Evolutionary conservation across 2,329 filamentous ascomycete species (phyloP), one percentile per base, ranked within the genome.

Genomic region (Fusarium algeriense): DNA sequence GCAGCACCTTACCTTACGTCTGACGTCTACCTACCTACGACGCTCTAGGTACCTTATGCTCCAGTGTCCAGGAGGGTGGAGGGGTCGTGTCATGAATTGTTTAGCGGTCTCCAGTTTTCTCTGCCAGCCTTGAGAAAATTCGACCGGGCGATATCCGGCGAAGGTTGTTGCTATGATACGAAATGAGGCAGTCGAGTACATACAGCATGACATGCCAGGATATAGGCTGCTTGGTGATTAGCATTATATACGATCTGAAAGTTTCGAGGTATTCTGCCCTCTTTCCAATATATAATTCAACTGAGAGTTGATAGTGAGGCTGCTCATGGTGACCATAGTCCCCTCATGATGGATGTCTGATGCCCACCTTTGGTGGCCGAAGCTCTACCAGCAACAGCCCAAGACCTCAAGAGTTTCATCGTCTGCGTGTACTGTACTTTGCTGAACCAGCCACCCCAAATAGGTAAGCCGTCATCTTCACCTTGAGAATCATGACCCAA

Each of bases 1-100:
- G 52, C 34, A 52, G 52, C 34, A 52, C 49, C 49, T 28, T 28
- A 26, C 50, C 50, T 54, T 37, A 71, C 34, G 46, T 70, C 69
- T 71, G 63, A 69, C 62, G 55, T 71, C 65, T 67, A 67, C 49
- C 64, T 67, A 43, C 48, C 64, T 67, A 43, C 48, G 30, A 46
- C 49, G 28, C 26, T 49, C 32, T 35, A 35, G 19, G 40, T 38
- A 49, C 43, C 26, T 49, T 38, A 40, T 45, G 14, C 37, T 46
- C 43, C 35, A 64, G 44, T 60, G 60, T 23, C 23, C 23, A 23
- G 23, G 57, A 49, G 62, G 66, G 55, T 75, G 74, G 78, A 79
- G 78, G 79, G 78, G 78, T 79, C 77, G 75, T 79, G 77, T 77
- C 76, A 78, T 78, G 77, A 74, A 77, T 65, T 67, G 64, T 68